Base-by-base conservation (phyloP, 306 rosid species). In the Luffa aegyptiaca region DNA sequence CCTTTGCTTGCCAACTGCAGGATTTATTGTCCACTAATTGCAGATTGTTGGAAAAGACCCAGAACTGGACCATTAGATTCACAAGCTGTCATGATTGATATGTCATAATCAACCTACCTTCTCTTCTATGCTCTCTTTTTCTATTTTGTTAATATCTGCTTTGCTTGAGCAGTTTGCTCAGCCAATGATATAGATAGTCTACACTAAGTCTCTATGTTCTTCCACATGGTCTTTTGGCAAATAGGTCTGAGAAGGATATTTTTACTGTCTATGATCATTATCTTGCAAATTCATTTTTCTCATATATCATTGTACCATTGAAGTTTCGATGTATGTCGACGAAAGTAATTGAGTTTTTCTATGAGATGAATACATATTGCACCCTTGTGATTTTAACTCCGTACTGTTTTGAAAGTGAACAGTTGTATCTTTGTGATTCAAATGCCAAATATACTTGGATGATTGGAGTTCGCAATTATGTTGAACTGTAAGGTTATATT, bases 1-100 rank as follows among this genome's bases (percentile, higher is more conserved):
- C 35, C 58, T 72, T 72, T 72, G 21, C 44, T 48, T 72, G 77
- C 77, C 21, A 45, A 26, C 77, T 48, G 58, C 39, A 72, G 77
- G 77, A 26, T 72, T 72, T 72, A 48, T 72, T 72, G 76, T 70
- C 76, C 76, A 70, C 56, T 20, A 51, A 70, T 45, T 68, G 75
- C 45, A 64, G 8, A 36, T 65, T 39, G 76, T 10, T 46, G 41
- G 77, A 11, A 42, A 69, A 46, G 39, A 71, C 39, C 26, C 37
- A 6, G 77, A 72, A 72, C 58, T 72, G 77, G 77, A 72, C 77
- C 77, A 49, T 72, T 72, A 26, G 39, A 71, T 46, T 71, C 77
- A 46, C 58, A 8, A 46, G 77, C 75, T 71, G 57, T 71, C 59
- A 33, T 48, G 77, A 12, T 72, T 48, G 77, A 72, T 46, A 48